Conservation (phyloP, 495 filamentous ascomycete species). For the Tricharina praecox region DNA sequence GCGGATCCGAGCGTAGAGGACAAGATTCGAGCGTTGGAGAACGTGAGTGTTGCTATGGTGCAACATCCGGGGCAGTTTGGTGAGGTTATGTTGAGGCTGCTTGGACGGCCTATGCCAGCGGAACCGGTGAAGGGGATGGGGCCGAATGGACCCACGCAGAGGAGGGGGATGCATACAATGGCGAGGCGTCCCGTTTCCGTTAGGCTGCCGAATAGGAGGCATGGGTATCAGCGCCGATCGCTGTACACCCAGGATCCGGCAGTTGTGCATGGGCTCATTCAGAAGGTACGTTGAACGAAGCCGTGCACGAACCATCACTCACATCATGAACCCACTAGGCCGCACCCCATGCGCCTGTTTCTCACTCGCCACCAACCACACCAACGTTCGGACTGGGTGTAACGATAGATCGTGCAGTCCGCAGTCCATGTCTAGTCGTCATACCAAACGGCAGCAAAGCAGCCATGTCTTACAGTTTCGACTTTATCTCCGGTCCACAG, state of each 20-base stretch:
- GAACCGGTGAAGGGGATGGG: conserved; percentile 7
- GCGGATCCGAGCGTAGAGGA: conserved; percentile 45
- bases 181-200: neutral
- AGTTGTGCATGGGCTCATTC: neutral
- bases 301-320: neutral
- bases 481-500: neutral
- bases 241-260: neutral
- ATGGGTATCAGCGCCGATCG: neutral
- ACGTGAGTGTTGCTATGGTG: conserved; percentile 57
- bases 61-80: conserved; percentile 73
- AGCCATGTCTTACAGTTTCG: neutral
- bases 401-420: neutral
- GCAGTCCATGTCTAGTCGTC: neutral
- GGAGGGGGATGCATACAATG: conserved; percentile 1
- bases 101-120: conserved; percentile 22
- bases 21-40: conserved; percentile 53
- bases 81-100: conserved; percentile 44
- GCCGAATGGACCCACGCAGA: neutral
- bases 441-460: neutral
- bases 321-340: neutral
- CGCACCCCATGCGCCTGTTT: neutral
- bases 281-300: neutral
- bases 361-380: neutral
- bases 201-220: neutral
- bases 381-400: neutral